These are phyloP conservation scores for Heimioporus retisporus DNA, from an alignment of 1,284 basidiomycete genomes.

Conservation along the genomic window DNA sequence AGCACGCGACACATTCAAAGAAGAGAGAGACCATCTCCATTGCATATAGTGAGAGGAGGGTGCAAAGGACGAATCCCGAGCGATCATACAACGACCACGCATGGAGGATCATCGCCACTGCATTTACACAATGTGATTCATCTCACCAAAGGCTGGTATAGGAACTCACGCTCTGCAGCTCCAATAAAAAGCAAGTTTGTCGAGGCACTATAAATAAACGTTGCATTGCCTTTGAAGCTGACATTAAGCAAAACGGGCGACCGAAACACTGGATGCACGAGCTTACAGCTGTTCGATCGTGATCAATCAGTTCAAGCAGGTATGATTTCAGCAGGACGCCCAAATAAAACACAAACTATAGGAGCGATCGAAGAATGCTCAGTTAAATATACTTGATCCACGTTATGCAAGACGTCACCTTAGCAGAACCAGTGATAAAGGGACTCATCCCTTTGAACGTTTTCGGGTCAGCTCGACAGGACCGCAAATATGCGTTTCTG, in stretches of 20 bases:
- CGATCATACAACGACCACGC: constrained; percentile 18
- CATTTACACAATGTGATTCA: neutral
- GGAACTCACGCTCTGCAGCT: constrained; percentile 17
- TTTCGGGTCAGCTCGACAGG: neutral
- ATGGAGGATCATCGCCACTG: constrained; percentile 23
- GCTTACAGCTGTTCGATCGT: constrained; percentile 16
- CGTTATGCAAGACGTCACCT: neutral
- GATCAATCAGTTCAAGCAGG: no score
- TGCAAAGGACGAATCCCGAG: constrained; percentile 13
- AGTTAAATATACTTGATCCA: neutral
- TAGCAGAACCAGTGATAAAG: neutral
- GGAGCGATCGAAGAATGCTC: no score
- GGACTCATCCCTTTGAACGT: neutral
- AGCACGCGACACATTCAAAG: no score
- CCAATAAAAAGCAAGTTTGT: neutral
- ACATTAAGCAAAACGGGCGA: neutral
- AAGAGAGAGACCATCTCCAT: no score
- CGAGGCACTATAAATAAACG: constrained; percentile 7
- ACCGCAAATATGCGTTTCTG: no score
- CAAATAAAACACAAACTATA: neutral
- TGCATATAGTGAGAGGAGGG: constrained; percentile 5
- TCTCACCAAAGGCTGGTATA: no score
- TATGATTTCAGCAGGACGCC: no score
- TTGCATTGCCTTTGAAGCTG: neutral
- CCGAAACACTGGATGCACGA: no score